These are phyloP conservation scores for Beauveria sp. DNA, from an alignment of 2,329 filamentous ascomycete species.

Conservation along the genomic window DNA sequence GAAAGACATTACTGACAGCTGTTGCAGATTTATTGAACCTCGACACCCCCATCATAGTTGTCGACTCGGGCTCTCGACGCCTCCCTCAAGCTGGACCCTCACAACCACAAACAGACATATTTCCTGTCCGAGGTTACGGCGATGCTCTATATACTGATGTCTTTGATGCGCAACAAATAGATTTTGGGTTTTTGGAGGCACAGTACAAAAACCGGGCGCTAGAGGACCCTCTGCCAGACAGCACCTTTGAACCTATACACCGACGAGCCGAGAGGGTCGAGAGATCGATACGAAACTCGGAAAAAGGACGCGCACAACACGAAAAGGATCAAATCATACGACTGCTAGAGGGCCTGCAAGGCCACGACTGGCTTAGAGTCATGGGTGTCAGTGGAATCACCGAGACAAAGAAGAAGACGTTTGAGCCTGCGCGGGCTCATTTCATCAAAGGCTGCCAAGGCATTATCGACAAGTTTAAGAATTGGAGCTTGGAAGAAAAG, in stretches of 20 bases:
- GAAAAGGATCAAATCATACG: conserved; percentile 58
- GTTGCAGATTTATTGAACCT: conserved; percentile 61
- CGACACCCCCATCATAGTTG: conserved; percentile 65
- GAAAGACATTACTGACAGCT: not conserved
- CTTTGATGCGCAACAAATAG: conserved; percentile 47
- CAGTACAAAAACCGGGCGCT: conserved; percentile 35
- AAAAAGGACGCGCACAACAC: conserved; percentile 58
- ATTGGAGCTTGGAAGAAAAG: conserved; percentile 88
- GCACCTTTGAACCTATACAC: conserved; percentile 46
- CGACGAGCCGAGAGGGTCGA: conserved; percentile 53
- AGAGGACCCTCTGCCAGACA: conserved; percentile 50
- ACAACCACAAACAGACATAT: conserved; percentile 19
- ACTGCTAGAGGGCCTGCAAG: conserved; percentile 72
- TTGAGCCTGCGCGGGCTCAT: conserved; percentile 75
- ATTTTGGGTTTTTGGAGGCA: conserved; percentile 46
- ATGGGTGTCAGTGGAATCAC: conserved; percentile 85
- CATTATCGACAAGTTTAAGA: conserved; percentile 78
- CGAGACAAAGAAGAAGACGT: conserved; percentile 77
- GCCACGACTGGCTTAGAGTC: conserved; percentile 85
- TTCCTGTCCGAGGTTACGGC: conserved; percentile 44
- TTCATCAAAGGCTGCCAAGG: conserved; percentile 77
- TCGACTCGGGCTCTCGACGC: conserved; percentile 43
- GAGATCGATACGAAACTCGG: conserved; percentile 54
- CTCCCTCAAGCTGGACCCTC: conserved; percentile 21
- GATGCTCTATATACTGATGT: conserved; percentile 50